Percentiles rank a stretch among this genome's conserved stretches.
phyloP scores from a whole-genome alignment of 352 stramenopile genomes.

The Peronospora belbahrii region DNA sequence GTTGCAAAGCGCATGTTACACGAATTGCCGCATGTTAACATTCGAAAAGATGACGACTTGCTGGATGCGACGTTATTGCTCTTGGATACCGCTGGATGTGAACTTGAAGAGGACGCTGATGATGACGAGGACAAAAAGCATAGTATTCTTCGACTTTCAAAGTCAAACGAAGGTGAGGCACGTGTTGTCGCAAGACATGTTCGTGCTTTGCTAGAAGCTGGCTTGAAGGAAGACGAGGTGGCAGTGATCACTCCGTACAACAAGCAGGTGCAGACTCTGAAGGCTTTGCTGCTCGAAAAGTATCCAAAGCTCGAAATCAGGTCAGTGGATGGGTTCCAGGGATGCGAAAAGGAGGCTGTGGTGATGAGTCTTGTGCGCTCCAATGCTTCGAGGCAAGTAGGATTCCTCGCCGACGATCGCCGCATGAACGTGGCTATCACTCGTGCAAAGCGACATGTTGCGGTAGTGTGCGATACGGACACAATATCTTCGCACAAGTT shows the following conservation, averaged over 20 bases:
- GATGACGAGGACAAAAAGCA: constrained; percentile 16
- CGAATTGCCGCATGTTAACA: constrained; percentile 62
- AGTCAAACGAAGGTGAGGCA: constrained; percentile 78
- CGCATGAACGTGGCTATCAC: constrained; percentile 98
- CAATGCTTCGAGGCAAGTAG: constrained; percentile 83
- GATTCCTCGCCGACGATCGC: constrained; percentile 93
- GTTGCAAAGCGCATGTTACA: constrained; percentile 78
- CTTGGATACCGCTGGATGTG: constrained; percentile 92
- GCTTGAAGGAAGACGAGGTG: constrained; percentile 87
- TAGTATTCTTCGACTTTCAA: constrained; percentile 40
- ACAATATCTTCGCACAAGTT: constrained; percentile 90
- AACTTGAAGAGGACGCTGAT: constrained; percentile 79
- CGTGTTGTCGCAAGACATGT: constrained; percentile 81
- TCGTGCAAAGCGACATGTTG: constrained; percentile 91
- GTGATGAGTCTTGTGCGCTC: constrained; percentile 96
- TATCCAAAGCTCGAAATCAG: constrained; percentile 80
- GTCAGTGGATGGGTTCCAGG: constrained; percentile 96
- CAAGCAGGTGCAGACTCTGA: constrained; percentile 92
- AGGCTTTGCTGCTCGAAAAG: constrained; percentile 66
- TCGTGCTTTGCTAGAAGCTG: constrained; percentile 65
- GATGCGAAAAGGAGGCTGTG: constrained; percentile 97
- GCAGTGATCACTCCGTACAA: constrained; percentile 98
- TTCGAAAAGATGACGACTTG: constrained; percentile 50
- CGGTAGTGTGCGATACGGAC: constrained; percentile 91
- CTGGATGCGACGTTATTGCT: constrained; percentile 80